Conservation (phyloP, 83 land plant genomes). For the Picea abies region DNA sequence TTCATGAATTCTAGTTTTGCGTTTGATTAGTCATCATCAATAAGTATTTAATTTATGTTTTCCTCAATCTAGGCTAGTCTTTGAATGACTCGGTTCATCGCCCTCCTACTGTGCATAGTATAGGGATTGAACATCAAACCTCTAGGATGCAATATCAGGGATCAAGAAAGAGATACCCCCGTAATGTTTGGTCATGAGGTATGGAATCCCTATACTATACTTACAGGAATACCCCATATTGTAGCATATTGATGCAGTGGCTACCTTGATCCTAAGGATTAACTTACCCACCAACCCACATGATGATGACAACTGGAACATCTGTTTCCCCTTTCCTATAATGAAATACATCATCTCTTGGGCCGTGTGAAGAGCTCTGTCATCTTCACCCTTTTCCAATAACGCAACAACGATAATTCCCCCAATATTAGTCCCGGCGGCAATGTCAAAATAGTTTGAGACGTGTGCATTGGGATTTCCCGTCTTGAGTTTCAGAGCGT, state of each 20-base stretch:
- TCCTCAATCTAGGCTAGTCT: too few relatives aligned
- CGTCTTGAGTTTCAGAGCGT: slow-evolving; percentile 30
- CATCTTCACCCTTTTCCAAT: neutral
- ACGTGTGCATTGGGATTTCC: slow-evolving; percentile 51
- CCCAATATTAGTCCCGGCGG: slow-evolving; percentile 77
- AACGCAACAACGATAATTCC: slow-evolving; percentile 67
- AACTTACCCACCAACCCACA: neutral
- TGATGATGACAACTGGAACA: neutral
- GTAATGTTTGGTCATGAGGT: too few relatives aligned
- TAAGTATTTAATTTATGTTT: too few relatives aligned
- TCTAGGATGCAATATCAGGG: too few relatives aligned
- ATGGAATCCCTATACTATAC: too few relatives aligned
- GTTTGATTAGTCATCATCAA: too few relatives aligned
- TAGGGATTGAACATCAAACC: too few relatives aligned
- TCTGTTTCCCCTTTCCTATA: neutral
- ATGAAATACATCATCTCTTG: neutral
- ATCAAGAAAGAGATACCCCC: too few relatives aligned
- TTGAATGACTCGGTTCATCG: too few relatives aligned
- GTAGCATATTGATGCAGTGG: neutral
- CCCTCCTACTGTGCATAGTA: too few relatives aligned
- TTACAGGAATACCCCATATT: too few relatives aligned
- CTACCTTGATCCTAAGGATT: neutral
- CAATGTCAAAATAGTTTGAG: slow-evolving; percentile 79
- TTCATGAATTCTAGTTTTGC: too few relatives aligned
- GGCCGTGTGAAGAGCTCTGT: neutral